Evolutionary conservation across 1,284 basidiomycete species (phyloP).

Genomic region (Prillingera fragicola): DNA sequence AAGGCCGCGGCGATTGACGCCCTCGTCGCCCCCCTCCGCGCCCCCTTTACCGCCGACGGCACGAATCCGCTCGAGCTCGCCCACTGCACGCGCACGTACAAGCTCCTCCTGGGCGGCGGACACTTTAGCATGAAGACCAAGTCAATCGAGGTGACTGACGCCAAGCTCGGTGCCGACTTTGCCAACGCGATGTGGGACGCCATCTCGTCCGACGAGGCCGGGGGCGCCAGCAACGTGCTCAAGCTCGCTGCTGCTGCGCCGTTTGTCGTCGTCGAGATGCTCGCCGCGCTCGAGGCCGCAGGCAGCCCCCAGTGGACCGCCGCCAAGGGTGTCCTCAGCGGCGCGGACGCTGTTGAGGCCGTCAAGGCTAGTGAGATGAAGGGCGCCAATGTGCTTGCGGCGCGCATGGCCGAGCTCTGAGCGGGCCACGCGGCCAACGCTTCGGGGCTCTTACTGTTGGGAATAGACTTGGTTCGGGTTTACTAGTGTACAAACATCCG

Average conservation of each 20-base stretch:
- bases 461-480: no score
- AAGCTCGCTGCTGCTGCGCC: conserved; percentile 65
- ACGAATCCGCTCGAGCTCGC: conserved; percentile 69
- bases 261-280: conserved; percentile 72
- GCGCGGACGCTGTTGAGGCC: conserved; percentile 45
- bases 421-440: no score
- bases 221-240: conserved; percentile 46
- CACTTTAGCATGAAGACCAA: conserved; percentile 66
- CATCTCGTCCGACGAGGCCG: conserved; percentile 47
- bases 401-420: conserved; percentile 36
- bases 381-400: conserved; percentile 39
- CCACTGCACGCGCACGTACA: conserved; percentile 73
- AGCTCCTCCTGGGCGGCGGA: conserved; percentile 79
- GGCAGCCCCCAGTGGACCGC: conserved; percentile 46
- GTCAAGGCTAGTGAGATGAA: conserved; percentile 40
- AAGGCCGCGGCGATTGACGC: conserved; percentile 60
- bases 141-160: conserved; percentile 53
- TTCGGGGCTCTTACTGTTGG: no score
- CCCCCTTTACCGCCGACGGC: conserved; percentile 54
- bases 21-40: conserved; percentile 56
- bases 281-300: conserved; percentile 57
- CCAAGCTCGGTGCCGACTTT: conserved; percentile 58
- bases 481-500: neutral
- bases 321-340: conserved; percentile 58
- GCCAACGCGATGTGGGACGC: conserved; percentile 56